Conservation (phyloP, 768 basidiomycete species). For the Mycena rosella region DNA sequence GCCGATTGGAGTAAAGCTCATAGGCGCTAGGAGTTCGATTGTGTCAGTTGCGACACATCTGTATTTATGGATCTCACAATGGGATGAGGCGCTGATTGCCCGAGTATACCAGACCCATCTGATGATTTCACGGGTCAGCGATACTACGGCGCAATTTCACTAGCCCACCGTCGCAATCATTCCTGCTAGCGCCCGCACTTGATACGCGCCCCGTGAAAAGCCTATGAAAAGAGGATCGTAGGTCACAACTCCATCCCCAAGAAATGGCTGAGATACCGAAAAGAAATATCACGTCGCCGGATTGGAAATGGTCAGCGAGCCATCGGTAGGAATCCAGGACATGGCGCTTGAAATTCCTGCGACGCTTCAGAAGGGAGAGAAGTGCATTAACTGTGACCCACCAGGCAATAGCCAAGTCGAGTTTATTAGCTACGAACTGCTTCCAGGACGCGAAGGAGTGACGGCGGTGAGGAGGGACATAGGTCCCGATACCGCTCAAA, state of each 20-base stretch:
- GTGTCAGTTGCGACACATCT: not conserved
- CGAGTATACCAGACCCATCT: constrained; percentile 6
- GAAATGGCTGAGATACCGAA: constrained; percentile 1
- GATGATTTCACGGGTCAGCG: not conserved
- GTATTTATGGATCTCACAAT: not conserved
- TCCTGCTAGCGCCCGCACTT: constrained; percentile 14
- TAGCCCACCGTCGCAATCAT: constrained; percentile 17
- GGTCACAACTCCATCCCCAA: not conserved
- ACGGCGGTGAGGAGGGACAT: no score
- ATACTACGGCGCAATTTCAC: no score
- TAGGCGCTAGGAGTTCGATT: constrained; percentile 12
- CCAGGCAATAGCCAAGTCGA: constrained; percentile 17
- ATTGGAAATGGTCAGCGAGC: constrained; percentile 12
- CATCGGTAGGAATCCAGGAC: constrained; percentile 9
- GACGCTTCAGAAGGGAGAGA: not conserved
- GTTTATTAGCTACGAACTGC: not conserved
- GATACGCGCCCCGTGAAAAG: constrained; percentile 18
- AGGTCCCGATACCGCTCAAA: constrained; percentile 19
- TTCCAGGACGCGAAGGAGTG: constrained; percentile 1
- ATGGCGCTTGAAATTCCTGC: constrained; percentile 12
- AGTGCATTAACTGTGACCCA: not conserved
- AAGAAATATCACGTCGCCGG: constrained; percentile 15
- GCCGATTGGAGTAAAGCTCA: constrained; percentile 13
- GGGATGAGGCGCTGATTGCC: constrained; percentile 4
- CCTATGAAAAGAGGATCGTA: not conserved